phyloP scores from a whole-genome alignment of 2,329 filamentous ascomycete species.

The Pseudogymnoascus destructans region DNA sequence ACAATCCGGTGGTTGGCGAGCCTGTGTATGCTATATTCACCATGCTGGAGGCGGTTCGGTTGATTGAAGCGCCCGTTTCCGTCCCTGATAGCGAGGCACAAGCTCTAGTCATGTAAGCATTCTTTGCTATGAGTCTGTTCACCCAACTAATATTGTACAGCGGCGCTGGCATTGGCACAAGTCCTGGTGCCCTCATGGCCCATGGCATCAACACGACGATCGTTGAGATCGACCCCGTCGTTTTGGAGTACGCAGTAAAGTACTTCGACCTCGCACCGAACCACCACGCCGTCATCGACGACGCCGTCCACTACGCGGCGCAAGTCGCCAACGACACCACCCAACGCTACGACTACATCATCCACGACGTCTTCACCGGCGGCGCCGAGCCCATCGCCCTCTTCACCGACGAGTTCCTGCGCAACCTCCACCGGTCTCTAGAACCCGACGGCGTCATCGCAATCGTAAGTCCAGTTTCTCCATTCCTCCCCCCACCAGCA shows the following conservation, averaged over 20 bases:
- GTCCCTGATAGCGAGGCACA: constrained; percentile 53
- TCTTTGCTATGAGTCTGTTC: not conserved
- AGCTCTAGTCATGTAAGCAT: constrained; percentile 68
- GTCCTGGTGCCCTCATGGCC: constrained; percentile 69
- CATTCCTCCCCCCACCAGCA: not conserved
- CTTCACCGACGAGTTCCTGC: constrained; percentile 77
- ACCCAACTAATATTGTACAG: constrained; percentile 31
- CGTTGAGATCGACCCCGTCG: constrained; percentile 84
- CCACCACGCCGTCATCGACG: constrained; percentile 66
- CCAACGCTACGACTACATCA: constrained; percentile 70
- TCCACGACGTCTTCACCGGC: constrained; percentile 96
- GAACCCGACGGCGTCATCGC: constrained; percentile 72
- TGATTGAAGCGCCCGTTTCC: constrained; percentile 49
- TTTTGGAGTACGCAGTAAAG: constrained; percentile 67
- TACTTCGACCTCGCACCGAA: constrained; percentile 72
- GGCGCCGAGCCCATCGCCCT: constrained; percentile 81
- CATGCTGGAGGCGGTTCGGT: constrained; percentile 81
- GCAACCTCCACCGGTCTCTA: constrained; percentile 56
- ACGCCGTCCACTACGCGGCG: constrained; percentile 61
- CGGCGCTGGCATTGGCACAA: constrained; percentile 85
- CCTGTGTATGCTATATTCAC: constrained; percentile 94
- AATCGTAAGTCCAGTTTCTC: constrained; percentile 46
- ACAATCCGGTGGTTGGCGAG: constrained; percentile 45
- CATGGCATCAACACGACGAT: constrained; percentile 89
- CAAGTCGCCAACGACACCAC: constrained; percentile 28